These are phyloP conservation scores for Odontarrhena argentea DNA, from an alignment of 345 rosid genomes.

Conservation along the genomic window DNA sequence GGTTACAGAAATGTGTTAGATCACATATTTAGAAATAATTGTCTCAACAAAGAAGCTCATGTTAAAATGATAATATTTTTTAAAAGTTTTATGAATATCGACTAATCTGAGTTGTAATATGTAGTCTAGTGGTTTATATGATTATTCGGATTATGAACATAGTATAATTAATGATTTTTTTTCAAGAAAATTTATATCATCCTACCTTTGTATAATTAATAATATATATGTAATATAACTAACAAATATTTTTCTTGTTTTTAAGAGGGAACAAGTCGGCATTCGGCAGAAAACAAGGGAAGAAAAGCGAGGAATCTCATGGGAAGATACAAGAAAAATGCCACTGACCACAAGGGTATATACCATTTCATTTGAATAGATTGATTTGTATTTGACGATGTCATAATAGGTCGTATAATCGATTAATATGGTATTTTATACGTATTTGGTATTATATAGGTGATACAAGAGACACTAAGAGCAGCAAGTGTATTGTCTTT, in stretches of 20 bases:
- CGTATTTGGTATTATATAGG: conserved; percentile 46
- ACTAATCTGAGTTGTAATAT: no score
- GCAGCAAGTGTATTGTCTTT: conserved; percentile 85
- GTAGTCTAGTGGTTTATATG: no score
- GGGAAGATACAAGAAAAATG: conserved; percentile 93
- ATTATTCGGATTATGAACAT: no score
- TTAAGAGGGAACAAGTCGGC: conserved; percentile 69
- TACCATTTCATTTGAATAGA: no score
- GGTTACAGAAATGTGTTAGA: neutral
- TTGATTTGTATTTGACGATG: no score
- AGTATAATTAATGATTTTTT: no score
- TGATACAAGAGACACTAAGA: conserved; percentile 94
- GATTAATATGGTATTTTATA: neutral
- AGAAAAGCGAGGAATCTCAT: conserved; percentile 62
- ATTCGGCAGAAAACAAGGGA: conserved; percentile 53
- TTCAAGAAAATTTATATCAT: no score
- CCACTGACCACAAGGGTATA: conserved; percentile 76
- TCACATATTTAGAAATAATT: neutral
- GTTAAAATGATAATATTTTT: no score
- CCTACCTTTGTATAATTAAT: no score
- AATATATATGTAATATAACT: neutral
- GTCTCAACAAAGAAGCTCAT: neutral
- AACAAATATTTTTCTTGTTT: neutral
- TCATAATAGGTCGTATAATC: neutral
- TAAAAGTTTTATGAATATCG: no score